Evolutionary conservation across 768 basidiomycete genomes (phyloP).

Genomic region (Auriscalpium microsporum): DNA sequence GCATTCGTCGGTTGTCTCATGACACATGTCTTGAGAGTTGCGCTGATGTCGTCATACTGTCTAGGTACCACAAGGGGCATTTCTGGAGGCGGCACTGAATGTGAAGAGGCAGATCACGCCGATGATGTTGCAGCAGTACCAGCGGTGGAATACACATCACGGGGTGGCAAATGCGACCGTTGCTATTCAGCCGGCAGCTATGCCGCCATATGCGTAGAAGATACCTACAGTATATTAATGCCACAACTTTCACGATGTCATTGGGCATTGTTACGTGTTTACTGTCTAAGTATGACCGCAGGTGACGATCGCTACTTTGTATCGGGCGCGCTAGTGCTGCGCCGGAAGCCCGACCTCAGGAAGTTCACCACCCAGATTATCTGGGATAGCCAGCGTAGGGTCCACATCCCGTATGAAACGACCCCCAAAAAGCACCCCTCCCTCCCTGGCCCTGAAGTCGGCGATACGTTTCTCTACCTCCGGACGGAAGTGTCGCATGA

Average conservation of each 20-base stretch:
- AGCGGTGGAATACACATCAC: constrained; percentile 41
- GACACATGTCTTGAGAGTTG: neutral
- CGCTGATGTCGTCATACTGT: neutral
- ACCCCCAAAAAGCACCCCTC: constrained; percentile 86
- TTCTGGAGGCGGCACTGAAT: constrained; percentile 59
- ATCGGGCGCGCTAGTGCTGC: neutral
- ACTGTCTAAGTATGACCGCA: no score
- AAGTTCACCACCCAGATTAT: constrained; percentile 56
- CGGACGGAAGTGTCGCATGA: constrained; percentile 96
- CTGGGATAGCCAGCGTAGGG: constrained; percentile 61
- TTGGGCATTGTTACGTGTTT: no score
- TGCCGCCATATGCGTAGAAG: no score
- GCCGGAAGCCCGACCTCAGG: constrained; percentile 28
- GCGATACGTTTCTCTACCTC: constrained; percentile 86
- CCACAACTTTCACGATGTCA: no score
- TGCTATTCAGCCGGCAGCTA: no score
- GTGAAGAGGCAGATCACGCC: constrained; percentile 80
- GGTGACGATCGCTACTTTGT: no score
- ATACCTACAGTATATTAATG: no score
- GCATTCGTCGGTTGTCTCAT: constrained; percentile 46
- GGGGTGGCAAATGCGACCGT: no score
- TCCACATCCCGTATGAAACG: constrained; percentile 59
- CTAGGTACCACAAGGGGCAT: constrained; percentile 67
- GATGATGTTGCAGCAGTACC: constrained; percentile 60
- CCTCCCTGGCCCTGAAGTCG: constrained; percentile 64